Percentiles rank a stretch among this genome's conserved stretches.
These are phyloP conservation scores for Globisporangium spiculum DNA, from an alignment of 352 stramenopile species.

Conservation along the genomic window DNA sequence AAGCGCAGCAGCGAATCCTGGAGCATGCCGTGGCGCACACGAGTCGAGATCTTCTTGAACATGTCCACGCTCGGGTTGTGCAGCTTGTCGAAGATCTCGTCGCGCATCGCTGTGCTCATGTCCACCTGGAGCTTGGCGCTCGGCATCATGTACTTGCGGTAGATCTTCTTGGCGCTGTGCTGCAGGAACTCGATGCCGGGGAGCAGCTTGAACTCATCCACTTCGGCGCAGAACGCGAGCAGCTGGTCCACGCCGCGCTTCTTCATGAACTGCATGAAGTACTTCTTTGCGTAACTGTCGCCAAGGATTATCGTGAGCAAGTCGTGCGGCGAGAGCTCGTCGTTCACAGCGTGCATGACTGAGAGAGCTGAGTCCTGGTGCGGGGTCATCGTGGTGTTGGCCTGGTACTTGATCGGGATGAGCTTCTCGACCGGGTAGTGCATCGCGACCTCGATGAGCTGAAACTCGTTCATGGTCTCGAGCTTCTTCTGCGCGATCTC, in stretches of 20 bases:
- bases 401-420: slow-evolving; percentile 42
- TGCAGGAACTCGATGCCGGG: slow-evolving; percentile 82
- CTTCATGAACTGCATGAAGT: slow-evolving; percentile 76
- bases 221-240: slow-evolving; percentile 73
- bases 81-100: slow-evolving; percentile 66
- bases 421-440: slow-evolving; percentile 73
- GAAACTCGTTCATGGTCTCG: slow-evolving; percentile 54
- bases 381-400: background rate
- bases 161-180: slow-evolving; percentile 84
- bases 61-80: slow-evolving; percentile 77
- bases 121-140: slow-evolving; percentile 77
- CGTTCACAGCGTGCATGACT: slow-evolving; percentile 22
- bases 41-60: slow-evolving; percentile 76
- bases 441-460: slow-evolving; percentile 75
- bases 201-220: slow-evolving; percentile 77
- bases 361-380: slow-evolving; percentile 10
- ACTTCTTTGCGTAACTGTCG: slow-evolving; percentile 66
- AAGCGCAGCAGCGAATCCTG: slow-evolving; percentile 78
- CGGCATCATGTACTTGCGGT: slow-evolving; percentile 80
- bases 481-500: slow-evolving; percentile 53
- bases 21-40: slow-evolving; percentile 68
- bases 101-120: slow-evolving; percentile 79
- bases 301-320: slow-evolving; percentile 43
- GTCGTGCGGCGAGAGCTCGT: slow-evolving; percentile 46
- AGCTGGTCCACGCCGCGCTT: slow-evolving; percentile 59